phyloP scores from a whole-genome alignment of 1,284 basidiomycete genomes.

The Sporisorium sorghi region DNA sequence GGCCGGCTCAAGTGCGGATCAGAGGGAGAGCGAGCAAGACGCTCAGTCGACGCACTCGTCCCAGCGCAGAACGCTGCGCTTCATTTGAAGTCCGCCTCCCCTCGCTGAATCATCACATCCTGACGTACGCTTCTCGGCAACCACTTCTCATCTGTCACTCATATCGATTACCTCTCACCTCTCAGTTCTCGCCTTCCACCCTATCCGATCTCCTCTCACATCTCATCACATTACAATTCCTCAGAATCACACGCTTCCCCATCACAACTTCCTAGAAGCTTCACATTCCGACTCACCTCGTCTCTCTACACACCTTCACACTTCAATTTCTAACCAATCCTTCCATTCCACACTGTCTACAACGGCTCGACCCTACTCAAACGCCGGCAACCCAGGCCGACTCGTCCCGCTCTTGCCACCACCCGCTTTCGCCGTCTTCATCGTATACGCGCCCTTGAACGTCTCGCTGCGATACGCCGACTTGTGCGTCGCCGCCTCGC shows the following conservation, averaged over 20 bases:
- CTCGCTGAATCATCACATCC: background rate
- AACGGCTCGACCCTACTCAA: constrained; percentile 3
- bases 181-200: background rate
- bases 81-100: constrained; percentile 9
- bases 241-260: background rate
- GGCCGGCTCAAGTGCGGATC: background rate
- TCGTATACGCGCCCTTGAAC: constrained; percentile 29
- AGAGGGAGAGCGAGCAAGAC: constrained; percentile 6
- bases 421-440: constrained; percentile 21
- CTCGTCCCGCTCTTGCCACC: background rate
- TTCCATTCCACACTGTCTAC: background rate
- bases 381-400: constrained; percentile 23
- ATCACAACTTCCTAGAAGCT: too few species aligned
- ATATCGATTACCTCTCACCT: background rate
- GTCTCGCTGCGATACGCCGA: constrained; percentile 24
- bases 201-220: background rate
- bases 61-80: constrained; percentile 28
- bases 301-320: background rate
- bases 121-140: background rate
- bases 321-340: background rate
- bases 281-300: too few species aligned
- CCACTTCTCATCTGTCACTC: background rate
- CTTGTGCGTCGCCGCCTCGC: constrained; percentile 3
- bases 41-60: constrained; percentile 35
- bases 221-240: background rate